Conservation (phyloP, 441 rosid genomes). For the Bocquillonia castaneifolia region DNA sequence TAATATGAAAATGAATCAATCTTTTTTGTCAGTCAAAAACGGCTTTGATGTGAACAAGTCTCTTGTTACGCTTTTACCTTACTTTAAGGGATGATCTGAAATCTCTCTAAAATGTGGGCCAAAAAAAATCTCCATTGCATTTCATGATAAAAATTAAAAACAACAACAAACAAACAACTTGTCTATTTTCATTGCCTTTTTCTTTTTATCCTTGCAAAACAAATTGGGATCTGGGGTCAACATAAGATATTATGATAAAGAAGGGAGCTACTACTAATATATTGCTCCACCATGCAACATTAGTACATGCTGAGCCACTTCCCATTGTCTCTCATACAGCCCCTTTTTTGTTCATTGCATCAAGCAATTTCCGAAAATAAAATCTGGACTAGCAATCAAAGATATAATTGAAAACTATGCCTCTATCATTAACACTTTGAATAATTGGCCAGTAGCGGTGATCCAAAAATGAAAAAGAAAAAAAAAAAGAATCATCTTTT, state of each 20-base stretch:
- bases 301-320: not conserved
- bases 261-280: no score
- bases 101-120: no score
- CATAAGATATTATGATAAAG: no score
- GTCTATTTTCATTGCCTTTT: no score
- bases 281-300: not conserved
- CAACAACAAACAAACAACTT: no score
- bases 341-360: not conserved
- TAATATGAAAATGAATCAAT: not conserved
- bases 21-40: not conserved
- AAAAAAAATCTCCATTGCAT: no score
- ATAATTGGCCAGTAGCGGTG: not conserved
- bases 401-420: not conserved
- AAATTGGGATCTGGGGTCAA: no score
- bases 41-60: not conserved
- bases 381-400: not conserved
- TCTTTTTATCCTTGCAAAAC: no score
- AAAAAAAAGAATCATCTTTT: not conserved
- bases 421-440: not conserved
- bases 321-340: not conserved
- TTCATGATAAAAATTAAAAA: no score
- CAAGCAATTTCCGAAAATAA: not conserved
- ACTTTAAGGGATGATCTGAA: not conserved
- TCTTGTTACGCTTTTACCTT: not conserved
- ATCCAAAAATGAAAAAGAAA: not conserved